phyloP scores from a whole-genome alignment of 495 filamentous ascomycete species.

The Penicillium riverlandense region DNA sequence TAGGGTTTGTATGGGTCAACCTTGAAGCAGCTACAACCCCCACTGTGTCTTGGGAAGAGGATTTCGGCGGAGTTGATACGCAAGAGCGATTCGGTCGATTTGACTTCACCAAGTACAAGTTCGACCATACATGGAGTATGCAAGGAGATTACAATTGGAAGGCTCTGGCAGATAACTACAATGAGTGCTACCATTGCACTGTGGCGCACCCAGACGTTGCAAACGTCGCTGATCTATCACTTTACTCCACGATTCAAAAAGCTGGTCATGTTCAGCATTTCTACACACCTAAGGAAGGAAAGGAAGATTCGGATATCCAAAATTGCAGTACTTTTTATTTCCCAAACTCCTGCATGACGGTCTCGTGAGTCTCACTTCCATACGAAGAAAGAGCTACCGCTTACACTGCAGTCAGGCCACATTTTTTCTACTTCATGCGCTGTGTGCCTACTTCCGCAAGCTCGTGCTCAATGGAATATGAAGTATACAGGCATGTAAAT shows the following conservation, averaged over 20 bases:
- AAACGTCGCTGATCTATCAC: constrained; percentile 24
- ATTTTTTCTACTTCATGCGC: constrained; percentile 41
- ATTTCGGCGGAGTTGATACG: constrained; percentile 29
- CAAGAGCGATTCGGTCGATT: constrained; percentile 28
- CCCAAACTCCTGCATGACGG: constrained; percentile 38
- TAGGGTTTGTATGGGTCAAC: constrained; percentile 45
- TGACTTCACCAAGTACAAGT: constrained; percentile 38
- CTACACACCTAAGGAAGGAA: constrained; percentile 23
- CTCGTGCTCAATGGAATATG: constrained; percentile 32
- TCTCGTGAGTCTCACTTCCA: constrained; percentile 26
- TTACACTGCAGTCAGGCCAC: constrained; percentile 10
- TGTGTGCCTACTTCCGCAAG: constrained; percentile 32
- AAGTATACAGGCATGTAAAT: constrained; percentile 42
- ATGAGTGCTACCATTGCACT: constrained; percentile 43
- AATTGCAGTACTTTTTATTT: constrained; percentile 30
- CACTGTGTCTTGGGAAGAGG: constrained; percentile 31
- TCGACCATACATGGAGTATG: constrained; percentile 41
- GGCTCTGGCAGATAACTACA: constrained; percentile 43
- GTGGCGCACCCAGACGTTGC: constrained; percentile 38
- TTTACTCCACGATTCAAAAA: constrained; percentile 29
- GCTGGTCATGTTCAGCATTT: constrained; percentile 29
- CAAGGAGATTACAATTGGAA: constrained; percentile 46
- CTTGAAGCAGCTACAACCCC: constrained; percentile 31
- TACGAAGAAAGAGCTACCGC: neutral
- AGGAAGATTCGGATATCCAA: constrained; percentile 15